Conservation (phyloP, 2,329 filamentous ascomycete genomes). For the Colletotrichum scovillei region DNA sequence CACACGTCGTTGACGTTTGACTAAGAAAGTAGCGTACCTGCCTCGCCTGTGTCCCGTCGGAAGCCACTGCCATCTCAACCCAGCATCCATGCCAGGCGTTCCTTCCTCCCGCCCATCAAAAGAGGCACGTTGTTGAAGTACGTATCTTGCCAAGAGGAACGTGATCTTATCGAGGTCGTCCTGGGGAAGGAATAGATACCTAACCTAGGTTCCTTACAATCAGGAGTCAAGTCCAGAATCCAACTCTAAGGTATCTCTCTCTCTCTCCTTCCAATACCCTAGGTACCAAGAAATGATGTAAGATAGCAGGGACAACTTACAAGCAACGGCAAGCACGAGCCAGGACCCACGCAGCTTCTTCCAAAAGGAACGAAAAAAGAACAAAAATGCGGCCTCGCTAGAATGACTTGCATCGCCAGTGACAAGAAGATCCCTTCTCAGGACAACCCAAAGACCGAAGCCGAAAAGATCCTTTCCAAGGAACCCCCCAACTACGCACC, state of each 20-base stretch:
- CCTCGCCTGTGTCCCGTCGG: background rate
- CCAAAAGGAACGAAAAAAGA: constrained; percentile 10
- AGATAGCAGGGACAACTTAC: background rate
- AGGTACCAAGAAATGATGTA: background rate
- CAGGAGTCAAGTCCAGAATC: background rate
- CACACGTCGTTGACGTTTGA: constrained; percentile 8
- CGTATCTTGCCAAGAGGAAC: background rate
- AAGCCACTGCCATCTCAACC: constrained; percentile 1
- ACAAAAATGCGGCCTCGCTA: background rate
- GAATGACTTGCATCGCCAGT: constrained; percentile 18
- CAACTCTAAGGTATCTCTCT: background rate
- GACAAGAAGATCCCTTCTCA: constrained; percentile 8
- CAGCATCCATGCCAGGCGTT: background rate
- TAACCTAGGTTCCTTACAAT: too few relatives aligned
- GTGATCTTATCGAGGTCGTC: background rate
- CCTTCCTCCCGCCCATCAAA: background rate
- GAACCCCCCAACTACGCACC: background rate
- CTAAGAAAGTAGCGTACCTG: background rate
- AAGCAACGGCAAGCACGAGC: background rate
- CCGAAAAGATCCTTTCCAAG: background rate
- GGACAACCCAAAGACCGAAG: background rate
- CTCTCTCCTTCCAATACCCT: background rate
- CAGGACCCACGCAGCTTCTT: background rate
- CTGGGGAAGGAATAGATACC: too few relatives aligned
- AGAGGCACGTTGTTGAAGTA: background rate